Evolutionary conservation across 768 basidiomycete species (phyloP), one percentile per base, ranked within the genome.

Genomic region (Phylloporus sp.): DNA sequence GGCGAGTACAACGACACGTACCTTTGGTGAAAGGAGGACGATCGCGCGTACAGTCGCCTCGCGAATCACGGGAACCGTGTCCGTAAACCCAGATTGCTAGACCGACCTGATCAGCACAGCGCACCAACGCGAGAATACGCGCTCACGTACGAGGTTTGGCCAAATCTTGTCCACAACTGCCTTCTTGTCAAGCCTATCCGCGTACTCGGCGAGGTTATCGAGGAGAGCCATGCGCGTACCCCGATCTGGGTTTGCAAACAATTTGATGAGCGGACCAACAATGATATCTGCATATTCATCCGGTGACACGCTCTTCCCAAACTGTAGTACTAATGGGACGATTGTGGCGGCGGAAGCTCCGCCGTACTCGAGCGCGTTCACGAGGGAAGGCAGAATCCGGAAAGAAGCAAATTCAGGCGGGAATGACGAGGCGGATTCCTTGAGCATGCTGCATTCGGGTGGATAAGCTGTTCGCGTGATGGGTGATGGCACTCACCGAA

Each of bases 71-170:
- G 94, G 84, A 3, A 98, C 90, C 0, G 93, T 94, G 62, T 99
- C 96, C 4, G 86, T 78, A 60, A 98, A 98, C 0, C 96, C 96
- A 4, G 90, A 90, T 82, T 95, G 90, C 93, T 95, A 36, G 28
- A 21, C 23, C 27, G 33, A 23, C 22, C 22, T 18, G 1, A 42
- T 55, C 17, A 54, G 20, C 9, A 32, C 10, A 9, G n/a, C 29
- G 14, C 15, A 10, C 6, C 2, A 14, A 17, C 13, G 18, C 22
- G n/a, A 22, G 15, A 7, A 10, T 9, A 3, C 38, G 5, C 9
- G 9, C 1, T 22, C 20, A 48, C 61, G n/a, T 43, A 96, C 92
- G 33, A 99, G 69, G 70, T 93, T 80, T 2, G 96, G 94, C 79
- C 93, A 99, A 15, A 99, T 78, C 58, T 89, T 90, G 34, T 95